Evolutionary conservation across 257 asterid species (phyloP), one percentile per base, ranked within the genome.

Genomic region (Craterostigma plantagineum): DNA sequence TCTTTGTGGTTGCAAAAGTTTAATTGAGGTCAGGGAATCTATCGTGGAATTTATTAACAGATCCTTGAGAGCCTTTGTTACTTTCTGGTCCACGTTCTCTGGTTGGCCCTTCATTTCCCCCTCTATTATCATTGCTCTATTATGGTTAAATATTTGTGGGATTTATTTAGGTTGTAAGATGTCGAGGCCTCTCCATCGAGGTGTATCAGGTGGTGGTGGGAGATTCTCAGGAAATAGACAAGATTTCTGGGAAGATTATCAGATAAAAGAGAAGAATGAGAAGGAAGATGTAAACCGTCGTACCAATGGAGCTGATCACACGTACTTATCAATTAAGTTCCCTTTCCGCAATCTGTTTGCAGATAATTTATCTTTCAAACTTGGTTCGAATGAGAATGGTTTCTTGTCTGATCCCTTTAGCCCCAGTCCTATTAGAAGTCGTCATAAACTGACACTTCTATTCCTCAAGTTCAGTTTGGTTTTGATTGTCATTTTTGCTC

Each of bases 101-200:
- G n/a, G n/a, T n/a, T n/a, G n/a, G n/a, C n/a, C n/a, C n/a, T n/a
- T n/a, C n/a, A n/a, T n/a, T n/a, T n/a, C n/a, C n/a, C n/a, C n/a
- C n/a, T n/a, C n/a, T n/a, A n/a, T n/a, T n/a, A n/a, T n/a, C n/a
- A n/a, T n/a, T n/a, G n/a, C n/a, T n/a, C n/a, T n/a, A n/a, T n/a
- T n/a, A n/a, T n/a, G n/a, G 56, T 33, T 58, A 56, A 42, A 44
- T 59, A 52, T 46, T 16, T 51, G 23, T 35, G 33, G 72, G 71
- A 62, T 13, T 50, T 61, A 49, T 49, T 49, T 70, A 72, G 92
- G 76, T 51, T 51, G 55, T 59, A 62, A 53, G 42, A 87, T 87
- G 98, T 57, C 90, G 10, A 80, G 81, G 79, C 84, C 95, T 61
- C 92, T 75, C 56, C 94, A 77, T 50, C 84, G 96, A 61, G 94